Evolutionary conservation across 371 early-diverging fungal species (phyloP), one percentile per base, ranked within the genome.

Genomic region (Synchytrium microbalum): DNA sequence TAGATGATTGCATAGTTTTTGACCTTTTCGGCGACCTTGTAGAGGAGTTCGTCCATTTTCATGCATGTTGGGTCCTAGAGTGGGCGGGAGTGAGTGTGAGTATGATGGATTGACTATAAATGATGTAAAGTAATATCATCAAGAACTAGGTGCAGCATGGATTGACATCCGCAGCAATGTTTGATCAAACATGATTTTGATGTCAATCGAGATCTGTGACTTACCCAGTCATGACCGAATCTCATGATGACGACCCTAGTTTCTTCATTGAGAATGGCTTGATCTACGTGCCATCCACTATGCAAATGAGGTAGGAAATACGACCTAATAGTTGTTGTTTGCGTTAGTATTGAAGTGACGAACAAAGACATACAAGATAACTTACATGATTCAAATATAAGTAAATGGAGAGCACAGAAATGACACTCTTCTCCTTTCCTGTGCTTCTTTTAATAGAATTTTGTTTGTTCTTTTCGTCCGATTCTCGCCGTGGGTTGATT

Each of bases 1-100:
- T 96, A 98, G 30, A 96, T 82, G 25, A 95, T 93, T 0, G 96
- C 96, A 87, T 95, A 98, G 75, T 95, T 95, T 76, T 95, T 96
- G 64, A 96, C 89, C 72, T 88, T 88, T 63, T 98, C 98, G 8
- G 93, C 95, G 38, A 93, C 88, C 27, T 82, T 78, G 68, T 93
- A 93, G 33, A 98, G 80, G 46, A 89, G 83, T 72, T 98, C 97
- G 69, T 98, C 98, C 95, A 95, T 95, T 62, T 84, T 78, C 97
- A 98, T 98, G 76, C 98, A 96, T 1, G 82, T 82, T n/a, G 90
- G 81, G 70, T 97, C 94, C 86, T 83, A 66, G 24, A 1, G 1
- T 33, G 19, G 46, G 62, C 56, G 25, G 51, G 23, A 32, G 33
- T 19, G n/a, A 51, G n/a, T 14, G n/a, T 13, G 51, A 51, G 51